These are phyloP conservation scores for Nissolia schottii DNA, from an alignment of 306 rosid species.

Conservation along the genomic window DNA sequence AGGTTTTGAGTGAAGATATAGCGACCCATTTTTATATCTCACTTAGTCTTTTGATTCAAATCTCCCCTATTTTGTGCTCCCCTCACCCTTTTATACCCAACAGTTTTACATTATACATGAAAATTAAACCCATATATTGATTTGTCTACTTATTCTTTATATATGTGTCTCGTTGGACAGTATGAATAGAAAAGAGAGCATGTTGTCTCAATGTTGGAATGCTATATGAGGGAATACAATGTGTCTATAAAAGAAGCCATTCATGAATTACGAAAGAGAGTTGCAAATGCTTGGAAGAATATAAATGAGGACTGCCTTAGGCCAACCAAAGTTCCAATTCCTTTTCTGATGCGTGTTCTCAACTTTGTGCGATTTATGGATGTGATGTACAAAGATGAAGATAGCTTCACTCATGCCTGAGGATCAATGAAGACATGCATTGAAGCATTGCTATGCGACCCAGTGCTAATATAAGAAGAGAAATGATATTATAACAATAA, in stretches of 20 bases:
- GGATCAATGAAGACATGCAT: neutral
- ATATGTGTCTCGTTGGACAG: neutral
- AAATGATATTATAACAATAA: no score
- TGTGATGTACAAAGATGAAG: slow-evolving; percentile 2
- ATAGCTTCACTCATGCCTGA: neutral
- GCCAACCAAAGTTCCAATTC: neutral
- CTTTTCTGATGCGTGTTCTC: neutral
- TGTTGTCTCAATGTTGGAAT: slow-evolving; percentile 11
- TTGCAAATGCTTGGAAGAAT: slow-evolving; percentile 15
- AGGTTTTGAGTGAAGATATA: no score
- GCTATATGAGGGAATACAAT: slow-evolving; percentile 9
- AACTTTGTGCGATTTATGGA: neutral
- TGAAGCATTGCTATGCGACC: neutral
- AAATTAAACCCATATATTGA: no score
- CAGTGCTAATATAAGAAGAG: neutral
- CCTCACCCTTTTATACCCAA: no score
- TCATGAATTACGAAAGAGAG: neutral
- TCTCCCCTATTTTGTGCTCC: no score
- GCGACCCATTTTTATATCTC: no score
- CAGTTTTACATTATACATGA: no score
- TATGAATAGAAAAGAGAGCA: slow-evolving; percentile 21
- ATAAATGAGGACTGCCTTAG: neutral
- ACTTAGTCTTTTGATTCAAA: no score
- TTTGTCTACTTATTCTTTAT: no score
- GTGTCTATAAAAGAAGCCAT: neutral